phyloP scores from a whole-genome alignment of 495 filamentous ascomycete species.

The Physcia stellaris region DNA sequence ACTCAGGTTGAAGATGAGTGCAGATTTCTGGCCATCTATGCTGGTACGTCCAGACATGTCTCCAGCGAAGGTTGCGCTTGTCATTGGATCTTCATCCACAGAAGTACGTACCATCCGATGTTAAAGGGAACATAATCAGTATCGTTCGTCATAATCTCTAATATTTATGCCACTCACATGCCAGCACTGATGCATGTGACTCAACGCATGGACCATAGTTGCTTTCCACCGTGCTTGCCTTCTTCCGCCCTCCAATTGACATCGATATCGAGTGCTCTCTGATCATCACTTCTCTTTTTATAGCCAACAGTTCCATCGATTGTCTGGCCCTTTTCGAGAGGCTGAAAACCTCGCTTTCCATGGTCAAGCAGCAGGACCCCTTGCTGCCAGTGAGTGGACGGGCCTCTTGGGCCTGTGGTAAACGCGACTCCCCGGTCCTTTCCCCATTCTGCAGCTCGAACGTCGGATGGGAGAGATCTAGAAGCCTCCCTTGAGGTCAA shows the following conservation, averaged over 20 bases:
- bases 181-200: neutral
- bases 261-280: conserved; percentile 33
- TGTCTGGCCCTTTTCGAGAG: conserved; percentile 35
- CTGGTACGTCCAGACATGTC: no score
- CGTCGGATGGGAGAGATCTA: conserved; percentile 31
- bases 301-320: conserved; percentile 36
- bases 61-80: no score
- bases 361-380: conserved; percentile 33
- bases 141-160: neutral
- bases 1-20: no score
- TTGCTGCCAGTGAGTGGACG: conserved; percentile 43
- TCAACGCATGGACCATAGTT: conserved; percentile 16
- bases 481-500: conserved; percentile 31
- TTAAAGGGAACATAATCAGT: no score
- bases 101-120: no score
- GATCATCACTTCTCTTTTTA: conserved; percentile 31
- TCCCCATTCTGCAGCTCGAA: conserved; percentile 21
- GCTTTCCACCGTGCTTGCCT: conserved; percentile 11
- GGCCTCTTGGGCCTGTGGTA: conserved; percentile 36
- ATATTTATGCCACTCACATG: no score
- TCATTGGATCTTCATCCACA: no score
- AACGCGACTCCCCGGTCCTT: conserved; percentile 30
- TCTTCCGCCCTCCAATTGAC: conserved; percentile 31
- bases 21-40: no score
- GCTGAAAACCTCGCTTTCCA: conserved; percentile 19